Evolutionary conservation across 345 rosid species (phyloP).

Genomic region (Acer negundo): DNA sequence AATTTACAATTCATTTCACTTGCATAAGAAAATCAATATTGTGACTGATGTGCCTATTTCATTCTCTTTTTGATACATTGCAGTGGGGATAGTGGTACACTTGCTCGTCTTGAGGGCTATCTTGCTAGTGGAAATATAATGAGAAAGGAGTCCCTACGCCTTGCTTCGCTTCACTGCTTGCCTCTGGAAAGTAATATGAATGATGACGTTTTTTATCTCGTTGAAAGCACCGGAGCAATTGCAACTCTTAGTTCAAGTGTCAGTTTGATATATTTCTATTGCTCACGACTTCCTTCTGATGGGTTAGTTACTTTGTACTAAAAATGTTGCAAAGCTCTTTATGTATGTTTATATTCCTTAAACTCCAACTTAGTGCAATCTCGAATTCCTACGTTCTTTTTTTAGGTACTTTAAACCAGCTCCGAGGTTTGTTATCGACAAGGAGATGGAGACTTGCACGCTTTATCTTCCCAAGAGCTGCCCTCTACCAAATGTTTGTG

Average conservation of each 20-base stretch:
- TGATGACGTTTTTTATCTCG: constrained; percentile 44
- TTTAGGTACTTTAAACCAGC: constrained; percentile 79
- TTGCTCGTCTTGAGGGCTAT: constrained; percentile 55
- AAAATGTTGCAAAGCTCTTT: constrained; percentile 3
- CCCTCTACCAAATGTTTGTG: constrained; percentile 45
- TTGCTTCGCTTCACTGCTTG: constrained; percentile 59
- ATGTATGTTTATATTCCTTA: not conserved
- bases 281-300: constrained; percentile 91
- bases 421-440: constrained; percentile 54
- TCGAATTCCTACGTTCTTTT: constrained; percentile 2
- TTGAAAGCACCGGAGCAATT: constrained; percentile 63
- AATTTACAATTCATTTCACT: not conserved
- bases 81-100: constrained; percentile 59
- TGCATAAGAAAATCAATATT: not conserved
- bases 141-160: constrained; percentile 65
- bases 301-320: constrained; percentile 47
- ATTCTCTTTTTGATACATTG: constrained; percentile 5
- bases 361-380: not conserved
- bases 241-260: constrained; percentile 68
- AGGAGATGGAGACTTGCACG: constrained; percentile 44
- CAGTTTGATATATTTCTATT: constrained; percentile 64
- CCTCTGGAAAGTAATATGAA: constrained; percentile 38
- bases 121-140: constrained; percentile 66
- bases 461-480: constrained; percentile 77
- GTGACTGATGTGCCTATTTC: not conserved